These are phyloP conservation scores for Ceratobasidium sp. DNA, from an alignment of 1,284 basidiomycete genomes.

Conservation along the genomic window DNA sequence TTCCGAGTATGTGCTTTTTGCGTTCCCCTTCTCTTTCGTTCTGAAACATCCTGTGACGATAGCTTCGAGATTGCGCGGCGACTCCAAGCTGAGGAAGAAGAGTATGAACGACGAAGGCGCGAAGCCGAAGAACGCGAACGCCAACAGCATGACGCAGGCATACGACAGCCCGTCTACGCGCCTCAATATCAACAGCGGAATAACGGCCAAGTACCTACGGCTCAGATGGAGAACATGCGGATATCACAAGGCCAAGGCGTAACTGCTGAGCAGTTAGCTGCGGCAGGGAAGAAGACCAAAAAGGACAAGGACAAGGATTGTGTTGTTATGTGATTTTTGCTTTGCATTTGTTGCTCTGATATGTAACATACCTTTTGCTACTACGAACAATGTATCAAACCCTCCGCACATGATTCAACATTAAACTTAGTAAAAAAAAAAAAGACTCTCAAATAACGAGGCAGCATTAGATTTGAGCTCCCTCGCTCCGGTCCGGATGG, in stretches of 20 bases:
- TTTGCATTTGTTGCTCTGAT: not conserved
- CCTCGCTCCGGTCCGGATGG: too few species aligned
- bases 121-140: slow-evolving; percentile 25
- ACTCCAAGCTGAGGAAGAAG: slow-evolving; percentile 78
- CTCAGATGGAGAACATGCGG: slow-evolving; percentile 43
- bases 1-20: slow-evolving; percentile 57
- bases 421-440: too few species aligned
- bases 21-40: not conserved
- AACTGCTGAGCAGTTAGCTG: slow-evolving; percentile 32
- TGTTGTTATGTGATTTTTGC: slow-evolving; percentile 62
- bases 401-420: too few species aligned
- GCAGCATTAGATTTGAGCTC: too few species aligned
- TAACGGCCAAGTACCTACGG: slow-evolving; percentile 47
- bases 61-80: slow-evolving; percentile 71
- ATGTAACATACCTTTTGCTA: not conserved
- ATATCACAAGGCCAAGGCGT: slow-evolving; percentile 30
- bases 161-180: slow-evolving; percentile 47
- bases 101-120: slow-evolving; percentile 47
- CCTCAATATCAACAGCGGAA: slow-evolving; percentile 52
- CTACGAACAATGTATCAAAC: not conserved
- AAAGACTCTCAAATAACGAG: too few species aligned
- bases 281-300: slow-evolving; percentile 46
- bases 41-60: slow-evolving; percentile 27
- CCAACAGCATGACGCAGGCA: not conserved
- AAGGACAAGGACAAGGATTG: slow-evolving; percentile 67